Percentiles rank a stretch among this genome's conserved stretches.
Evolutionary conservation across 164 flowering plant species (phyloP).

Genomic region (Macadamia tetraphylla): DNA sequence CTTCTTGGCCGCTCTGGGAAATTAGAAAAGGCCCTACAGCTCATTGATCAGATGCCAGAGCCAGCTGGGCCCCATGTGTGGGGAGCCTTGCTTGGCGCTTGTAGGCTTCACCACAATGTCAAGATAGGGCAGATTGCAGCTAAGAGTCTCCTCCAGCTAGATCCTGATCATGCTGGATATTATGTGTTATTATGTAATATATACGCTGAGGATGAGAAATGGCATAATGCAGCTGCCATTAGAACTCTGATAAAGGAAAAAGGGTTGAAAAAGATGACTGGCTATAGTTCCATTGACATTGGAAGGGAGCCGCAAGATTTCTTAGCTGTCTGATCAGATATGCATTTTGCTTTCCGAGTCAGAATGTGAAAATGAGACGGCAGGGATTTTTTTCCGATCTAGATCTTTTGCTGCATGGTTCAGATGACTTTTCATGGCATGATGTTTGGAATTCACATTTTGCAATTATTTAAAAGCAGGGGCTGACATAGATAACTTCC

Average conservation of each 20-base stretch:
- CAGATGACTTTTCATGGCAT: too few relatives aligned
- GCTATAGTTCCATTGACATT: background rate
- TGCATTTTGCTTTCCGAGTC: background rate
- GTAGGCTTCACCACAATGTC: slow-evolving; percentile 1
- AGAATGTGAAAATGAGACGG: background rate
- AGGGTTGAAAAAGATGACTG: background rate
- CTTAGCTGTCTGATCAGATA: background rate
- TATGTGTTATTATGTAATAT: slow-evolving; percentile 11
- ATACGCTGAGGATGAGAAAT: background rate
- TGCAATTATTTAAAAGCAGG: too few relatives aligned
- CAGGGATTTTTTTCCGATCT: background rate
- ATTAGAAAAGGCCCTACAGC: slow-evolving; percentile 27
- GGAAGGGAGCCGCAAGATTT: background rate
- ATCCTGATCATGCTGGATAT: slow-evolving; percentile 32
- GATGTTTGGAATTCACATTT: too few relatives aligned
- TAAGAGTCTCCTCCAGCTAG: slow-evolving; percentile 20
- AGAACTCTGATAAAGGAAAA: background rate
- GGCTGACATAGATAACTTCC: too few relatives aligned
- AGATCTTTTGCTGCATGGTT: too few relatives aligned
- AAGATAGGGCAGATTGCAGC: background rate
- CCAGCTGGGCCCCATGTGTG: slow-evolving; percentile 24
- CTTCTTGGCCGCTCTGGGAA: slow-evolving; percentile 40
- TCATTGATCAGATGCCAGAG: slow-evolving; percentile 23
- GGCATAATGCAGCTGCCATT: background rate
- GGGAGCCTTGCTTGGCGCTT: slow-evolving; percentile 1